Percentiles rank a stretch among this genome's conserved stretches.
phyloP scores from a whole-genome alignment of 2,329 filamentous ascomycete genomes.

The Fusarium sp. region DNA sequence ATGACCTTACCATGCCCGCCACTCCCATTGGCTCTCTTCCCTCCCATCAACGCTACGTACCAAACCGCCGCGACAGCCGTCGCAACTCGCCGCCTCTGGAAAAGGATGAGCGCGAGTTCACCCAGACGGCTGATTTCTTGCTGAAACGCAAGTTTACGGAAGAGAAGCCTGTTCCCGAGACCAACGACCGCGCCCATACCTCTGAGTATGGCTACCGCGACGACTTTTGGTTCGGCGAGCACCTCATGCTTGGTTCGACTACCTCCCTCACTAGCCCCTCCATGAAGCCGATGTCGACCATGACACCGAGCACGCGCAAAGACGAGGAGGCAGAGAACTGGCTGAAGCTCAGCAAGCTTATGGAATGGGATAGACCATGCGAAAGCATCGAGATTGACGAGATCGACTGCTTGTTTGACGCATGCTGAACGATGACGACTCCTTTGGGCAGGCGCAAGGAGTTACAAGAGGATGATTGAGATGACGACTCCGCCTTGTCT shows the following conservation, averaged over 20 bases:
- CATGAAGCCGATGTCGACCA: constrained; percentile 54
- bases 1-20: constrained; percentile 68
- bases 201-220: constrained; percentile 56
- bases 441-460: constrained; percentile 36
- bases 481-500: constrained; percentile 41
- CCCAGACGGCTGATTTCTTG: constrained; percentile 90
- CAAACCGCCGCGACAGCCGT: constrained; percentile 59
- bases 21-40: constrained; percentile 75
- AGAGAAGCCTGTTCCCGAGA: constrained; percentile 48
- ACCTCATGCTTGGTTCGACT: constrained; percentile 50
- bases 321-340: constrained; percentile 55
- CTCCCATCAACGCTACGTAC: constrained; percentile 53
- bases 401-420: constrained; percentile 86
- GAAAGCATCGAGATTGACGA: constrained; percentile 94
- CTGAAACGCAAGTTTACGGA: constrained; percentile 72
- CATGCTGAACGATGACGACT: constrained; percentile 63
- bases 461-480: constrained; percentile 33
- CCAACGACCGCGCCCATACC: constrained; percentile 44
- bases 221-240: constrained; percentile 66
- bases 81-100: constrained; percentile 91
- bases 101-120: constrained; percentile 96
- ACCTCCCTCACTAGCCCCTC: constrained; percentile 66
- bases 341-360: constrained; percentile 55
- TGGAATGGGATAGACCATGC: constrained; percentile 76
- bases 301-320: constrained; percentile 47